A percentile compares a stretch with the other conserved stretches of the same genome.
phyloP scores from a whole-genome alignment of 345 rosid species.

The Geranium brycei region DNA sequence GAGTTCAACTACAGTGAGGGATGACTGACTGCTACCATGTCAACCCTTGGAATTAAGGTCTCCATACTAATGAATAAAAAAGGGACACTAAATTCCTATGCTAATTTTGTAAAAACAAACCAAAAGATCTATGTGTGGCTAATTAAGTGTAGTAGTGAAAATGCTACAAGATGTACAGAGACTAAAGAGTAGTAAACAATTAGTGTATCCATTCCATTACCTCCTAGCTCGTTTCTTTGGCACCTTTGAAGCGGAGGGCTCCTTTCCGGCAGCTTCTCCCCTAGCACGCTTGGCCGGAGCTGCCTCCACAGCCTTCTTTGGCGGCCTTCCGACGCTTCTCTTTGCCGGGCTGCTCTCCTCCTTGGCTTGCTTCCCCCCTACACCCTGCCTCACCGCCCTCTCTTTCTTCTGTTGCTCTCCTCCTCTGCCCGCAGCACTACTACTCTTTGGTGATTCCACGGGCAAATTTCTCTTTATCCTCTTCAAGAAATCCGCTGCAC shows the following conservation, averaged over 20 bases:
- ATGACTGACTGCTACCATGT: no score
- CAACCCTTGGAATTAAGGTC: no score
- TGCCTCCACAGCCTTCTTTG: constrained; percentile 23
- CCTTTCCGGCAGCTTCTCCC: constrained; percentile 13
- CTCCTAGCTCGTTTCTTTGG: constrained; percentile 31
- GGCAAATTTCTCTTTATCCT: constrained; percentile 49
- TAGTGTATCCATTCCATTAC: constrained; percentile 2
- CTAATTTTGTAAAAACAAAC: no score
- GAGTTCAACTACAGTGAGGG: no score
- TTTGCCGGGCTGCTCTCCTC: constrained; percentile 20
- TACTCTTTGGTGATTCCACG: constrained; percentile 17
- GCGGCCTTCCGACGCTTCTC: constrained; percentile 26
- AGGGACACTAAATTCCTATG: no score
- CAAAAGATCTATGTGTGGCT: no score
- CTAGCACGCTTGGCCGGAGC: constrained; percentile 35
- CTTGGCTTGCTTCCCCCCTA: constrained; percentile 16
- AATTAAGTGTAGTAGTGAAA: no score
- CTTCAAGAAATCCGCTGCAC: constrained; percentile 59
- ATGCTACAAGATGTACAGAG: no score
- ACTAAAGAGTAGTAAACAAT: no score
- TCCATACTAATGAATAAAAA: no score
- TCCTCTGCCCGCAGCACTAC: not conserved
- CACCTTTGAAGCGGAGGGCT: constrained; percentile 21
- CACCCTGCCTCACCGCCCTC: constrained; percentile 3
- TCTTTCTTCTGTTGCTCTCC: constrained; percentile 16